Base-by-base conservation (phyloP, 2,329 filamentous ascomycete species). In the Blastomyces percursus region DNA sequence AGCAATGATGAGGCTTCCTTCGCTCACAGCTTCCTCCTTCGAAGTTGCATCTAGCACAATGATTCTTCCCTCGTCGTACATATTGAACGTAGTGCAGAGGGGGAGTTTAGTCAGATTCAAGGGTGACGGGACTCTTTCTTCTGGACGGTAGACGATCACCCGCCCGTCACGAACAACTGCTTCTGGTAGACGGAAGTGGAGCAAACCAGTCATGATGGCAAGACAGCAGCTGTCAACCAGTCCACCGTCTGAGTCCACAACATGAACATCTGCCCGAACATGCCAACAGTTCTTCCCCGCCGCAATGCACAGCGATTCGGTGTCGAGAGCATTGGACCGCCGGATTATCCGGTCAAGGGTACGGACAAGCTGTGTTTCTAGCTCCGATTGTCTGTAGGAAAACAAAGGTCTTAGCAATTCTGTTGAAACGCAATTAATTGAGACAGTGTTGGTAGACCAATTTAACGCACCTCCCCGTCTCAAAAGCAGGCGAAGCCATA, bases 341-440 rank as follows among this genome's bases (percentile, higher is more conserved):
- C 94, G 91, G 64, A 97, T 86, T 9, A 94, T 93, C 78, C 96
- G 96, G 75, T 99, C 94, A 24, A 99, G 86, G 51, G 94, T 84
- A 42, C 93, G 87, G 11, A 92, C 91, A 35, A 97, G 85, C 51
- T 96, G 83, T 2, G 92, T 82, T 77, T 97, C 94, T 62, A 88
- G 84, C 69, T 95, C 89, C 66, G 88, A 92, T 57, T 89, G 88
- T 61, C 91, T 84, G 60, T 62, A 27, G 40, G 16, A 12, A 24
- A 44, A 38, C 63, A 35, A 27, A 52, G 9, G 48, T 14, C n/a
- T 44, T 55, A 32, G 60, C 12, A 60, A 27, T 32, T 19, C 64
- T 2, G 19, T 55, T 19, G 30, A 54, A 55, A 55, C 35, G 24
- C 48, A 14, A 27, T 61, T 44, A 57, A 27, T 40, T n/a, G 8